Evolutionary conservation across 2,329 filamentous ascomycete species (phyloP).

Genomic region (Diaporthe sp.): DNA sequence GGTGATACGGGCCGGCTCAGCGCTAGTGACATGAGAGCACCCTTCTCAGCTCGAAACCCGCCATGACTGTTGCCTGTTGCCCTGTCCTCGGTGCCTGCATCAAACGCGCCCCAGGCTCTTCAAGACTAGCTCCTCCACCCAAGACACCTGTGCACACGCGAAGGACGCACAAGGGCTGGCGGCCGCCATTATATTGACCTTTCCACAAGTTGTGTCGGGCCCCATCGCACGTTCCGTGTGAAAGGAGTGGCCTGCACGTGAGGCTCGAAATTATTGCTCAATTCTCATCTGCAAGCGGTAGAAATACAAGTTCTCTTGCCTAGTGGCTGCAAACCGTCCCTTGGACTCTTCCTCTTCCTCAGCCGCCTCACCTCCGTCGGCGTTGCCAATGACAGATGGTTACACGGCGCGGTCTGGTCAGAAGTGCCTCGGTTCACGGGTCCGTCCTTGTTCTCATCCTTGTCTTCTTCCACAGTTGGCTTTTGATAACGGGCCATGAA

Average conservation of each 20-base stretch:
- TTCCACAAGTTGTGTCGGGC: background rate
- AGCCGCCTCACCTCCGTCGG: constrained; percentile 24
- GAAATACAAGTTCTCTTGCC: constrained; percentile 26
- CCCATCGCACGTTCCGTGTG: background rate
- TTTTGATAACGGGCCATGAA: constrained; percentile 38
- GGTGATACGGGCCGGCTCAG: constrained; percentile 64
- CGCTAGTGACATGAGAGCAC: background rate
- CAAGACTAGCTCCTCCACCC: too few relatives aligned
- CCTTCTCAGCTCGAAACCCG: background rate
- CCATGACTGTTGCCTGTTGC: background rate
- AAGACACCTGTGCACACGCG: background rate
- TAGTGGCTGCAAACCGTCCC: constrained; percentile 32
- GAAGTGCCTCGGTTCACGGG: background rate
- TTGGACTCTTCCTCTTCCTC: constrained; percentile 35
- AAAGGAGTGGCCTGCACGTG: background rate
- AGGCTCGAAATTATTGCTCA: background rate
- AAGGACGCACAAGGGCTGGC: background rate
- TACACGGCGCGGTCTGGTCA: background rate
- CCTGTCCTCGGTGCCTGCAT: too few relatives aligned
- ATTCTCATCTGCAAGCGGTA: constrained; percentile 28
- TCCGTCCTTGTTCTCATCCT: constrained; percentile 25
- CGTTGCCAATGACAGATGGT: background rate
- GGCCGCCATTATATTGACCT: background rate
- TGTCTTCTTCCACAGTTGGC: constrained; percentile 34
- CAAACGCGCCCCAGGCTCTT: background rate